phyloP scores from a whole-genome alignment of 2,329 filamentous ascomycete species.

The Rhynchosporium secalis region DNA sequence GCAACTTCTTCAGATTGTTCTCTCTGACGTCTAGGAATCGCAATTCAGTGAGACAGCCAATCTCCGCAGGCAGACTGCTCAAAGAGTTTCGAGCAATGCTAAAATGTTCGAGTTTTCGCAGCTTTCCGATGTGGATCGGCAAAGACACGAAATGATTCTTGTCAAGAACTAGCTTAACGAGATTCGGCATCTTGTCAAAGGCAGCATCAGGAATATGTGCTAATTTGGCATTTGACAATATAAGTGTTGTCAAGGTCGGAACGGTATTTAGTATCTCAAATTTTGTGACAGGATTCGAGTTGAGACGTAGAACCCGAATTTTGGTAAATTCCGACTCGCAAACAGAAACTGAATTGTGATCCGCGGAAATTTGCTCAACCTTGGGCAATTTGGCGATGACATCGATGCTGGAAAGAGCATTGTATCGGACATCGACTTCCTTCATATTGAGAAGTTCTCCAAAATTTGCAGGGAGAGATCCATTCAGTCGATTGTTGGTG shows the following conservation, averaged over 20 bases:
- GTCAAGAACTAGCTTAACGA: constrained; percentile 86
- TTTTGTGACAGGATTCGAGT: constrained; percentile 92
- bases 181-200: constrained; percentile 82
- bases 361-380: constrained; percentile 83
- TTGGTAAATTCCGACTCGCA: constrained; percentile 88
- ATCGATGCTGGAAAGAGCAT: constrained; percentile 84
- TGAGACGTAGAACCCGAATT: constrained; percentile 81
- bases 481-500: constrained; percentile 87
- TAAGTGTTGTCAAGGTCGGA: constrained; percentile 80
- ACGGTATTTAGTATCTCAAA: constrained; percentile 80
- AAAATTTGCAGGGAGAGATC: constrained; percentile 72
- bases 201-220: constrained; percentile 83
- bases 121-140: constrained; percentile 78
- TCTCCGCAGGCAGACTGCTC: constrained; percentile 78
- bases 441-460: constrained; percentile 73
- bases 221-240: constrained; percentile 87
- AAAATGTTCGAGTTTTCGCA: constrained; percentile 83
- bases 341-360: constrained; percentile 88
- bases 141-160: constrained; percentile 95
- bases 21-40: constrained; percentile 84
- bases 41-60: constrained; percentile 83
- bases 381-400: constrained; percentile 80
- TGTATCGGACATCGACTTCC: constrained; percentile 94
- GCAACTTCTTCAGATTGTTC: constrained; percentile 88
- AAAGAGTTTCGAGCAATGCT: constrained; percentile 93